Evolutionary conservation across 2,329 filamentous ascomycete species (phyloP).

Genomic region (Didymella sp.): DNA sequence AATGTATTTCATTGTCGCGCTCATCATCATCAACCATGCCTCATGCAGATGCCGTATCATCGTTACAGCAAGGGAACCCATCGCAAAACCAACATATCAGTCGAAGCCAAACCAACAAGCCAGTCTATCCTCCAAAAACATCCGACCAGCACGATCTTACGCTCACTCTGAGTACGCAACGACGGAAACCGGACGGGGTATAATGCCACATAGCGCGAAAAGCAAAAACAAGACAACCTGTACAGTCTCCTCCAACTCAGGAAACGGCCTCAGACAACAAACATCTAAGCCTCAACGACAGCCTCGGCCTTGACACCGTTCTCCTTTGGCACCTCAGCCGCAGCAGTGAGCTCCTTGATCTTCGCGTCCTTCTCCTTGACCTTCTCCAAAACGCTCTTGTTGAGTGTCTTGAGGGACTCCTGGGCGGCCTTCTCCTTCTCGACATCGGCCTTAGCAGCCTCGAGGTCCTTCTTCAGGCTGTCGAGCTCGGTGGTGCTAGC

Average conservation of each 20-base stretch:
- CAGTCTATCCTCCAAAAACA: slow-evolving; percentile 8
- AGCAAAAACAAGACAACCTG: slow-evolving; percentile 14
- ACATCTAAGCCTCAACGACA: slow-evolving; percentile 13
- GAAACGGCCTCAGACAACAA: neutral
- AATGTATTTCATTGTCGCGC: slow-evolving; percentile 9
- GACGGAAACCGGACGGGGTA: slow-evolving; percentile 22
- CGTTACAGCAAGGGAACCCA: slow-evolving; percentile 7
- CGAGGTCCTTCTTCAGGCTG: slow-evolving; percentile 29
- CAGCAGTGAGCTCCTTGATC: slow-evolving; percentile 22
- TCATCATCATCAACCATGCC: slow-evolving; percentile 8
- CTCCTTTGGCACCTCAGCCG: slow-evolving; percentile 16
- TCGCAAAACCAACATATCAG: slow-evolving; percentile 2
- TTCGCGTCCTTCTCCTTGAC: slow-evolving; percentile 29
- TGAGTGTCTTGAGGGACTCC: slow-evolving; percentile 26
- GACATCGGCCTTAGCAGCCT: slow-evolving; percentile 29
- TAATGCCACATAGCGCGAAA: slow-evolving; percentile 21
- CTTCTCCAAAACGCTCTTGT: slow-evolving; percentile 25
- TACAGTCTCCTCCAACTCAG: slow-evolving; percentile 7
- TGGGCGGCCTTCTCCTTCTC: slow-evolving; percentile 26
- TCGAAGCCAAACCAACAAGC: neutral
- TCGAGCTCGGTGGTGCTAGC: slow-evolving; percentile 24
- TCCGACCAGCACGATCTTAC: slow-evolving; percentile 24
- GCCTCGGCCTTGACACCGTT: slow-evolving; percentile 14
- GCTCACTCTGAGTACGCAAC: slow-evolving; percentile 19
- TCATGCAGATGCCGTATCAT: slow-evolving; percentile 14